Base-by-base conservation (phyloP, 208 protist species). In the Phytomonas sp. region DNA sequence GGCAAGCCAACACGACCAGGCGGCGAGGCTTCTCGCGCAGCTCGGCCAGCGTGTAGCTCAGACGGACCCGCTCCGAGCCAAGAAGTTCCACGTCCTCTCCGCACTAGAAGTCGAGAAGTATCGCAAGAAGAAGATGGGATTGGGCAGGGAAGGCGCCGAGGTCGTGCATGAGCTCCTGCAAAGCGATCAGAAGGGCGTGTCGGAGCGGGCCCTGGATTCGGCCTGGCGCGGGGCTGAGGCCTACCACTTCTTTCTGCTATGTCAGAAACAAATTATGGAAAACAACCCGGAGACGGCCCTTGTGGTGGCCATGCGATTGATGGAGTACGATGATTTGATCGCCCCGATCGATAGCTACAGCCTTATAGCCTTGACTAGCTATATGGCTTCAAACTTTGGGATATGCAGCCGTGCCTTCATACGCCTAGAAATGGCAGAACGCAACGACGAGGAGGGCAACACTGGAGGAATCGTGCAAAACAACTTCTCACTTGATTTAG, bases 81-180 rank as follows among this genome's bases (percentile, higher is more conserved):
- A 98, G 82, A 98, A 98, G 87, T 94, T 98, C 60, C 97, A 95
- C 71, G 96, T 99, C 34, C 85, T 98, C 28, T 96, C 95, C 63
- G 97, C 96, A 46, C 82, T 98, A 2, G 93, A 98, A 74, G 90
- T 98, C 68, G 96, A 99, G 70, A 83, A 82, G 68, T 89, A 94
- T 77, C 85, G 88, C 28, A 79, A 78, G 60, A 85, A 88, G 62
- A 81, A 82, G 63, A 85, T 94, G 40, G 75, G 76, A 0, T 79
- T 96, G 26, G 79, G 77, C 61, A 79, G 81, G 68, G 82, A 89
- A 72, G 86, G 85, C 40, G 62, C 71, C 26, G 74, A 87, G 59
- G 88, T 83, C 15, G 88, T 95, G 36, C 75, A 94, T 60, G 85
- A 83, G 43, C 76, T 97, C 67, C 78, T 97, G 40, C 67, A 78